A percentile compares a stretch with the other conserved stretches of the same genome.
phyloP scores from a whole-genome alignment of 2,329 filamentous ascomycete genomes.

The Aspergillus sclerotialis region DNA sequence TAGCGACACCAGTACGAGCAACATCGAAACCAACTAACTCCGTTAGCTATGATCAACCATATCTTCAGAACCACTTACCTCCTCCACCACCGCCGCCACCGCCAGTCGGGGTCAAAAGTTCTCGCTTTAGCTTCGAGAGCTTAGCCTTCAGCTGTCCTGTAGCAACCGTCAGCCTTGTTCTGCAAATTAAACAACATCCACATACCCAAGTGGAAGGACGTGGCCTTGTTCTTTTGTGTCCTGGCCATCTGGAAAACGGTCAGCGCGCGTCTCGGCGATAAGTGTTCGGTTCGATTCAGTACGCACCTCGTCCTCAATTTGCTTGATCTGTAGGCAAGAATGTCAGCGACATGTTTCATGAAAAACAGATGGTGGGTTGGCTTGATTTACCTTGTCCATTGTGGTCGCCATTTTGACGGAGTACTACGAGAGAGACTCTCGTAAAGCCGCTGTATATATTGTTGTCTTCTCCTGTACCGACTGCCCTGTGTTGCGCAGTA shows the following conservation, averaged over 20 bases:
- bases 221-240: slow-evolving; percentile 97
- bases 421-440: slow-evolving; percentile 14
- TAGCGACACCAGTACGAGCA: slow-evolving; percentile 92
- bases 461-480: too few species aligned
- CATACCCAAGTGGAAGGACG: slow-evolving; percentile 77
- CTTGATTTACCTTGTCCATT: slow-evolving; percentile 71
- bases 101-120: slow-evolving; percentile 76
- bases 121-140: slow-evolving; percentile 93
- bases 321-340: slow-evolving; percentile 67
- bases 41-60: slow-evolving; percentile 10
- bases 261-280: slow-evolving; percentile 5
- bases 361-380: slow-evolving; percentile 5
- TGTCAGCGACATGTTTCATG: slow-evolving; percentile 19
- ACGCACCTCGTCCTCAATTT: slow-evolving; percentile 87
- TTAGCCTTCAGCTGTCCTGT: slow-evolving; percentile 88
- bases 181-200: slow-evolving; percentile 3
- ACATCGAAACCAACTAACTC: slow-evolving; percentile 80
- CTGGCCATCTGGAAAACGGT: slow-evolving; percentile 65
- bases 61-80: slow-evolving; percentile 28
- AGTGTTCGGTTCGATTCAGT: slow-evolving; percentile 3
- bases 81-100: slow-evolving; percentile 79
- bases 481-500: too few species aligned
- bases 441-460: too few species aligned
- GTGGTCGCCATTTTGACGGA: slow-evolving; percentile 79
- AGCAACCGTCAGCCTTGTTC: slow-evolving; percentile 12